These are phyloP conservation scores for Phytophthora tubulina DNA, from an alignment of 352 stramenopile species.

Conservation along the genomic window DNA sequence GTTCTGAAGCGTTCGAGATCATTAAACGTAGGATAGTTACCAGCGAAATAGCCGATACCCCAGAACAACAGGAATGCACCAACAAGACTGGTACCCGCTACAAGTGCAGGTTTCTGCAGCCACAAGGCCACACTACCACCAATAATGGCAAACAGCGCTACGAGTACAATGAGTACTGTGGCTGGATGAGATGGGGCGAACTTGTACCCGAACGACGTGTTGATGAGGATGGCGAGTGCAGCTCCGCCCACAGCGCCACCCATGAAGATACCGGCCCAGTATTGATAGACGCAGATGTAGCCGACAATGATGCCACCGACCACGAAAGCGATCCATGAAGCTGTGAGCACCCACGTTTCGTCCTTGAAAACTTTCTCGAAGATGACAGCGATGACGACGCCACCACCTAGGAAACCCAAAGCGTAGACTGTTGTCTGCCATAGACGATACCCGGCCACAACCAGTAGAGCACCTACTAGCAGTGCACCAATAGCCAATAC, in stretches of 20 bases:
- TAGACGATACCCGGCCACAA: constrained; percentile 62
- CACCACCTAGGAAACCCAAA: constrained; percentile 66
- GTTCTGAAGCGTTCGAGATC: constrained; percentile 50
- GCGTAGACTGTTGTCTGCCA: constrained; percentile 71
- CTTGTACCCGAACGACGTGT: constrained; percentile 62
- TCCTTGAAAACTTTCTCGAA: constrained; percentile 66
- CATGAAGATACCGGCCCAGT: constrained; percentile 62
- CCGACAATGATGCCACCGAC: constrained; percentile 62
- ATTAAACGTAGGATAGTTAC: constrained; percentile 66
- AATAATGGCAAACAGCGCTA: constrained; percentile 54
- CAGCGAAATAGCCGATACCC: constrained; percentile 73
- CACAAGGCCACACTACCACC: constrained; percentile 55
- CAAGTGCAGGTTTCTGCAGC: constrained; percentile 66
- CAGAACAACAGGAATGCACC: constrained; percentile 57
- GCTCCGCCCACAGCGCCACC: constrained; percentile 64
- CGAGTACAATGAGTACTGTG: constrained; percentile 61
- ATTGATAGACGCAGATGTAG: constrained; percentile 62
- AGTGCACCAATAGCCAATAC: constrained; percentile 54
- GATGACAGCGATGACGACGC: constrained; percentile 55
- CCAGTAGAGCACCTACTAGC: constrained; percentile 55
- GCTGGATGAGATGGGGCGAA: constrained; percentile 66
- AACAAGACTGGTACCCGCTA: constrained; percentile 58
- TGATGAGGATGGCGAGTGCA: constrained; percentile 65
- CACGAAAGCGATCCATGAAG: constrained; percentile 81
- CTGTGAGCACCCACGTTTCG: constrained; percentile 59